phyloP scores from a whole-genome alignment of 805 yeast genomes.

The Lipomyces mesembrius region DNA sequence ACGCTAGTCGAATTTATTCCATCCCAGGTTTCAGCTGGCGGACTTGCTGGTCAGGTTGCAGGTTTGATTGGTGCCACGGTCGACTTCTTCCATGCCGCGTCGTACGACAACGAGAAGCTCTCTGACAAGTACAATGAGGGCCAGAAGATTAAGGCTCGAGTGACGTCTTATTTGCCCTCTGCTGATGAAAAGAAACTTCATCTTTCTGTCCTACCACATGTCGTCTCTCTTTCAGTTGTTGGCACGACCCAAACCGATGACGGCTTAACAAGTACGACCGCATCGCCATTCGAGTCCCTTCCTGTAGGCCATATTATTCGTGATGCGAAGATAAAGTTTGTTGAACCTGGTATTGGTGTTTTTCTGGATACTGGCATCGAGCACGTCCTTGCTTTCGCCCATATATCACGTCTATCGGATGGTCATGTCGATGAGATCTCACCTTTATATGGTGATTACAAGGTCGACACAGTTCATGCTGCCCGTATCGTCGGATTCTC shows the following conservation, averaged over 20 bases:
- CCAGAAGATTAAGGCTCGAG: constrained; percentile 45
- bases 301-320: constrained; percentile 75
- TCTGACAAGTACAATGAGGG: constrained; percentile 73
- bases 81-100: constrained; percentile 66
- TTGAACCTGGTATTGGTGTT: constrained; percentile 50
- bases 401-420: constrained; percentile 65
- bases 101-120: constrained; percentile 52
- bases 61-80: constrained; percentile 68
- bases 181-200: constrained; percentile 56
- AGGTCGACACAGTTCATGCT: constrained; percentile 65
- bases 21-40: constrained; percentile 61
- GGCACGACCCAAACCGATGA: constrained; percentile 7
- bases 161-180: constrained; percentile 29
- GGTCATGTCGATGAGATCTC: constrained; percentile 47
- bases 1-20: constrained; percentile 74
- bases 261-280: not conserved
- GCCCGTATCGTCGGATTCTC: constrained; percentile 82
- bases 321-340: constrained; percentile 60
- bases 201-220: constrained; percentile 65
- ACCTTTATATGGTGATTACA: constrained; percentile 48
- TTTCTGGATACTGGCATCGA: constrained; percentile 56
- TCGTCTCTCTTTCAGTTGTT: constrained; percentile 48
- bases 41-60: constrained; percentile 71
- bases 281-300: constrained; percentile 61
- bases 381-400: constrained; percentile 69